Base-by-base conservation (phyloP, 257 asterid genomes). In the Penstemon newberryi region DNA sequence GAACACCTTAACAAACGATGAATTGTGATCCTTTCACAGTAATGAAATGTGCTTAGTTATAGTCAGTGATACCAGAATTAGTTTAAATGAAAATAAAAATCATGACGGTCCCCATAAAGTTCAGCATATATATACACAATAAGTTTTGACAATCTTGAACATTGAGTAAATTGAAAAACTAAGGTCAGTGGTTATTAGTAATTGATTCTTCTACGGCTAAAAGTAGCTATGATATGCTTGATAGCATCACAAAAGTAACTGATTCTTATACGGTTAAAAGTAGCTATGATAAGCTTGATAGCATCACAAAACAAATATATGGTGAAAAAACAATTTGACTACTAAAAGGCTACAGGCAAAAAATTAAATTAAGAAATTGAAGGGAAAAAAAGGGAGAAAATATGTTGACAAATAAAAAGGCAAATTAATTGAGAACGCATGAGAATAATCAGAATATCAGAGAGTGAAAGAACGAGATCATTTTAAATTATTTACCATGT, bases 401-500 rank as follows among this genome's bases (percentile, higher is more conserved):
- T 6, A 47, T 4, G 11, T 11, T 12, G 11, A 18, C 9, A 37
- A 10, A 13, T 36, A 38, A 5, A 19, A 49, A 25, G 38, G 8
- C 10, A 57, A 4, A 66, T n/a, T 9, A 51, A 60, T 39, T 61
- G 50, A 65, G 43, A 56, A 51, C 41, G 41, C 43, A 63, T 7
- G 36, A 57, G 36, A 39, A 60, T 18, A 46, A 74, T 56, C n/a
- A 41, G 56, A 25, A 25, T 44, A 75, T 63, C 60, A 66, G 13
- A 38, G 8, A 39, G 59, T 18, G 45, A 60, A 56, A 58, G 52
- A 47, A 68, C 65, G 65, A 37, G 71, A 77, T 45, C 37, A 67
- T 43, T 50, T 61, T 67, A 54, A 67, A 63, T 65, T 64, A 65
- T 70, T 65, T 90, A 94, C 99, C 99, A 91, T 91, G 79, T 91